Percentiles rank a stretch among this genome's conserved stretches.
phyloP scores from a whole-genome alignment of 495 filamentous ascomycete species.

The Penicillium malachiteum region DNA sequence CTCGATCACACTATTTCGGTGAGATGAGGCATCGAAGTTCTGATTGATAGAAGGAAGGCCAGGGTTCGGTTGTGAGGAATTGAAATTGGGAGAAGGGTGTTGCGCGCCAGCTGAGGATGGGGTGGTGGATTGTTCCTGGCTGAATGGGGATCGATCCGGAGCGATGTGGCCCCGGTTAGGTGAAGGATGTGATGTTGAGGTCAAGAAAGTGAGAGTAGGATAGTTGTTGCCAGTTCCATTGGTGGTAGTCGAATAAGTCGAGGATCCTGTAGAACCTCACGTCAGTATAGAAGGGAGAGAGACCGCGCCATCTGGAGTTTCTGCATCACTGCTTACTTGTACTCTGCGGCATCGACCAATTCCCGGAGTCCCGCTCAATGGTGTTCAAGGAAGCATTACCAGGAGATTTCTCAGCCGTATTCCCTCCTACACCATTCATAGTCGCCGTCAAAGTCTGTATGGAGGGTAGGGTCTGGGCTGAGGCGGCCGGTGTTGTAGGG shows the following conservation, averaged over 20 bases:
- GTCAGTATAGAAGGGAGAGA: no score
- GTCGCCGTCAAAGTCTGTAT: slow-evolving; percentile 48
- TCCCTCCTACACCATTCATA: slow-evolving; percentile 29
- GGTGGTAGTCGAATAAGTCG: slow-evolving; percentile 52
- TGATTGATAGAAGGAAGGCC: slow-evolving; percentile 54
- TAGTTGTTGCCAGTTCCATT: slow-evolving; percentile 50
- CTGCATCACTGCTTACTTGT: slow-evolving; percentile 40
- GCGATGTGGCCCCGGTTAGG: slow-evolving; percentile 45
- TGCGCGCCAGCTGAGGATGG: slow-evolving; percentile 48
- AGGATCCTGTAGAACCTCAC: slow-evolving; percentile 42
- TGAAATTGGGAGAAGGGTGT: slow-evolving; percentile 43
- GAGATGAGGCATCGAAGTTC: slow-evolving; percentile 47
- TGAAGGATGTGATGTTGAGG: slow-evolving; percentile 49
- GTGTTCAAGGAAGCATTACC: slow-evolving; percentile 48
- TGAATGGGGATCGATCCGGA: slow-evolving; percentile 47
- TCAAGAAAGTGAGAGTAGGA: slow-evolving; percentile 48
- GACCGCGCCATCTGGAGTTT: no score
- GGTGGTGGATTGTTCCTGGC: slow-evolving; percentile 41
- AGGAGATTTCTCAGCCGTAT: slow-evolving; percentile 43
- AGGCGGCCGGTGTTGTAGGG: slow-evolving; percentile 36
- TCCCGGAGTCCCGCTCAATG: slow-evolving; percentile 50
- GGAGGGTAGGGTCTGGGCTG: slow-evolving; percentile 47
- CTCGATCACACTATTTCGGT: slow-evolving; percentile 47
- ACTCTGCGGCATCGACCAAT: slow-evolving; percentile 53
- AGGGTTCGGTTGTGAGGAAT: slow-evolving; percentile 36